A percentile compares a stretch with the other conserved stretches of the same genome.
phyloP scores from a whole-genome alignment of 495 filamentous ascomycete genomes.

The Aspergillus ostianus region DNA sequence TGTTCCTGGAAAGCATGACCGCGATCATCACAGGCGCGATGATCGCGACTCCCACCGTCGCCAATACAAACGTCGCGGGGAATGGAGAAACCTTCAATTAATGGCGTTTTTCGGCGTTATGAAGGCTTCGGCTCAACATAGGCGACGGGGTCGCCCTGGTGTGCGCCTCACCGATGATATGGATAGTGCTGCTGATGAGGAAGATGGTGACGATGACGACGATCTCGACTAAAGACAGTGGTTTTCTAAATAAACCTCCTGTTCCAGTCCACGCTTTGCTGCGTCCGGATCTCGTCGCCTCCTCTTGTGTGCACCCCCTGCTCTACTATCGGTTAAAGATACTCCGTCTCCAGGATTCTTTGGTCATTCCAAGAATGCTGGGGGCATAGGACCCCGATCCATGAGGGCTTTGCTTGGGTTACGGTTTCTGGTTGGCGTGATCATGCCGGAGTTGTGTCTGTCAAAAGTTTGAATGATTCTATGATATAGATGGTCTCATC shows the following conservation, averaged over 20 bases:
- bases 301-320: conserved; percentile 7
- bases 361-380: conserved; percentile 7
- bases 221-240: conserved; percentile 26
- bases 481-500: conserved; percentile 18
- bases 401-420: conserved; percentile 7
- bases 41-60: conserved; percentile 42
- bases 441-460: conserved; percentile 20
- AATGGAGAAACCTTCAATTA: conserved; percentile 35
- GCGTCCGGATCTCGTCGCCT: conserved; percentile 14
- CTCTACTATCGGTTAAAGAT: not conserved
- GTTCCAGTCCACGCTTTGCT: conserved; percentile 21
- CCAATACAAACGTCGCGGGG: conserved; percentile 34
- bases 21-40: conserved; percentile 41
- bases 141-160: conserved; percentile 23
- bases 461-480: conserved; percentile 14
- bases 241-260: conserved; percentile 24
- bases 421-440: conserved; percentile 18
- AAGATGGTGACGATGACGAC: conserved; percentile 53
- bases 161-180: conserved; percentile 38
- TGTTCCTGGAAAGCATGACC: conserved; percentile 47
- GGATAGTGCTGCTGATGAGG: conserved; percentile 44
- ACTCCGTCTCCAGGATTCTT: conserved; percentile 9
- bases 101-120: conserved; percentile 45
- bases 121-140: conserved; percentile 39
- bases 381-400: conserved; percentile 8